Percentiles rank a stretch among this genome's conserved stretches.
Evolutionary conservation across 306 rosid genomes (phyloP).

Genomic region (Mimosa bimucronata): DNA sequence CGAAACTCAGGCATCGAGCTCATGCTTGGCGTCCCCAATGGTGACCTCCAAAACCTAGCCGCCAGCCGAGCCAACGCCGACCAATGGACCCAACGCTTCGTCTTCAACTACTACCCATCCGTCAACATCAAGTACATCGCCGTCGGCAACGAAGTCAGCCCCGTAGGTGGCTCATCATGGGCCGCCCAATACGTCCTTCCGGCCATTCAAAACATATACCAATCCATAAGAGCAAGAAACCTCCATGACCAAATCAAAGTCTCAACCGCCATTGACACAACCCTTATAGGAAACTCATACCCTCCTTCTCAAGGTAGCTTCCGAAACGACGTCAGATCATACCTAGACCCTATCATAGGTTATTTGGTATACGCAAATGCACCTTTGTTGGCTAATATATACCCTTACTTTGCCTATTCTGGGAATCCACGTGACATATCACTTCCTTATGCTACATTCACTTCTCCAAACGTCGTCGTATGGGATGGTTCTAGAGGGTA

Average conservation of each 20-base stretch:
- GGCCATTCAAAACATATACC: slow-evolving; percentile 18
- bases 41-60: slow-evolving; percentile 55
- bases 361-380: slow-evolving; percentile 53
- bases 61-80: slow-evolving; percentile 40
- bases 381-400: slow-evolving; percentile 61
- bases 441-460: slow-evolving; percentile 58
- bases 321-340: slow-evolving; percentile 59
- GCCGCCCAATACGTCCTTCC: slow-evolving; percentile 42
- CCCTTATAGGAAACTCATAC: slow-evolving; percentile 59
- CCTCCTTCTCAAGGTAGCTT: slow-evolving; percentile 69
- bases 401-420: slow-evolving; percentile 57
- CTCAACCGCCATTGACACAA: slow-evolving; percentile 64
- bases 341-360: slow-evolving; percentile 63
- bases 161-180: slow-evolving; percentile 35
- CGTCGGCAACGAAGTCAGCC: slow-evolving; percentile 71
- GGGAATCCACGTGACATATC: slow-evolving; percentile 56
- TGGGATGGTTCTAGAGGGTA: slow-evolving; percentile 49
- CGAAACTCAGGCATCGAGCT: slow-evolving; percentile 56
- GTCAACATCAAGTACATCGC: slow-evolving; percentile 57
- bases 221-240: slow-evolving; percentile 21
- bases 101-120: slow-evolving; percentile 42
- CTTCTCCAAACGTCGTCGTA: slow-evolving; percentile 47
- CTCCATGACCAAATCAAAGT: slow-evolving; percentile 58
- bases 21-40: slow-evolving; percentile 62
- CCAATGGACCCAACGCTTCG: slow-evolving; percentile 41